Evolutionary conservation across 345 rosid genomes (phyloP).

Genomic region (Kernera saxatilis): DNA sequence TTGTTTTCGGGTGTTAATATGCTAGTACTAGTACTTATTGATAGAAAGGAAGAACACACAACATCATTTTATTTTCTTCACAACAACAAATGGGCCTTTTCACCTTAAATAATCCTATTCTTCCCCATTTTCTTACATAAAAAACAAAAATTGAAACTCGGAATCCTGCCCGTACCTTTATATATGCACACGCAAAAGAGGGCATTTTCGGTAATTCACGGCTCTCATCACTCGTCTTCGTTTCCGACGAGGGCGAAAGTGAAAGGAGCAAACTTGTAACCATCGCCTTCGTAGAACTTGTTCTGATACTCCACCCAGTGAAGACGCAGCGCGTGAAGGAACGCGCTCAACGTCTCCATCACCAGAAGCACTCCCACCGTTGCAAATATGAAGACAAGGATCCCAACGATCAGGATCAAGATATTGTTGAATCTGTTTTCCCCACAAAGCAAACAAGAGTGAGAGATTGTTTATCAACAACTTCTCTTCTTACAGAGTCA

Average conservation of each 20-base stretch:
- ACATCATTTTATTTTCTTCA: too few relatives aligned
- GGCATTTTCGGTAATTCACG: background rate
- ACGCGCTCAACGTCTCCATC: conserved; percentile 97
- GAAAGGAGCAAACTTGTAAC: conserved; percentile 83
- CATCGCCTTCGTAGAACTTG: conserved; percentile 97
- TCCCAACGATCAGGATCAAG: conserved; percentile 57
- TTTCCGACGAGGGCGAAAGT: conserved; percentile 44
- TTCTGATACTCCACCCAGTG: conserved; percentile 98
- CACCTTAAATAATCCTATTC: too few relatives aligned
- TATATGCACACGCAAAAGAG: conserved; percentile 11
- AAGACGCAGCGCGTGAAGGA: conserved; percentile 91
- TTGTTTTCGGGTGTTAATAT: too few relatives aligned
- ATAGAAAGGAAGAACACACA: too few relatives aligned
- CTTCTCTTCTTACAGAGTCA: background rate
- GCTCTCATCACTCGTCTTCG: conserved; percentile 53
- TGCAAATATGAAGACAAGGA: conserved; percentile 66
- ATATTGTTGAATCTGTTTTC: conserved; percentile 68
- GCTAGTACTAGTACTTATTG: too few relatives aligned
- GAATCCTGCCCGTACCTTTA: conserved; percentile 17
- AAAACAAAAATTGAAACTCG: background rate
- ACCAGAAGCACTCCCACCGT: conserved; percentile 90
- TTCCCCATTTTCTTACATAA: background rate
- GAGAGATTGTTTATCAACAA: background rate
- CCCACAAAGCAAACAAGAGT: background rate
- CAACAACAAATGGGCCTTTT: too few relatives aligned